A percentile compares a stretch with the other conserved stretches of the same genome.
Conservation (phyloP, 2,329 filamentous ascomycete genomes). For the Setomelanomma holmii region DNA sequence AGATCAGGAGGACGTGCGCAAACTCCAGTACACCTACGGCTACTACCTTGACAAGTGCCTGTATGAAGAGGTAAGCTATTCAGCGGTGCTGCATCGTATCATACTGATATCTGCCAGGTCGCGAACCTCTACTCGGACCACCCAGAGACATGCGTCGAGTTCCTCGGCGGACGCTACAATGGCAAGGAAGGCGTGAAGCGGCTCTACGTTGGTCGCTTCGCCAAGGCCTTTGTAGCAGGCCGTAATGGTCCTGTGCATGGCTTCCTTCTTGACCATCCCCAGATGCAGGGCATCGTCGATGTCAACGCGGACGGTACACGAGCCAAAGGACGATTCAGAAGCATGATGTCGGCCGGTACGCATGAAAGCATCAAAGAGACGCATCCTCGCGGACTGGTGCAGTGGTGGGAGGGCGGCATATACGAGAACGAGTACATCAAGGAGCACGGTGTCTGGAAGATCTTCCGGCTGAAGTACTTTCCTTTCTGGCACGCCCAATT, state of each 20-base stretch:
- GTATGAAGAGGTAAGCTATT: slow-evolving; percentile 58
- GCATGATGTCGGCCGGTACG: slow-evolving; percentile 63
- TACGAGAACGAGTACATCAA: slow-evolving; percentile 68
- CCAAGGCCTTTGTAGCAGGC: slow-evolving; percentile 58
- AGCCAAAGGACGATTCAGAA: slow-evolving; percentile 61
- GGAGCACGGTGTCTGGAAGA: slow-evolving; percentile 62
- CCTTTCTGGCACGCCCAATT: slow-evolving; percentile 64
- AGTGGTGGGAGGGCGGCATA: slow-evolving; percentile 66
- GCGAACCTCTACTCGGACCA: slow-evolving; percentile 59
- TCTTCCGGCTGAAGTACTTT: slow-evolving; percentile 63
- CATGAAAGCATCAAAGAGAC: slow-evolving; percentile 59
- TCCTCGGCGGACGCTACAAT: slow-evolving; percentile 62
- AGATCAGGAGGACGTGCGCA: slow-evolving; percentile 64
- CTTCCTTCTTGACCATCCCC: slow-evolving; percentile 64
- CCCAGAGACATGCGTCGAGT: slow-evolving; percentile 63
- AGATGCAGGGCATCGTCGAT: slow-evolving; percentile 65
- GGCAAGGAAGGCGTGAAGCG: slow-evolving; percentile 60
- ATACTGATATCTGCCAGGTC: slow-evolving; percentile 28
- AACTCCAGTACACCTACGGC: slow-evolving; percentile 65
- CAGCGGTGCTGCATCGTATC: no score
- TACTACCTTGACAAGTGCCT: slow-evolving; percentile 67
- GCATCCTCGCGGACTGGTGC: slow-evolving; percentile 60
- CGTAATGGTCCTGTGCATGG: slow-evolving; percentile 64
- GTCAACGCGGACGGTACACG: slow-evolving; percentile 56
- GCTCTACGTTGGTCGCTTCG: slow-evolving; percentile 62